Evolutionary conservation across 2,329 filamentous ascomycete species (phyloP), one percentile per base, ranked within the genome.

Genomic region (Penicillium sp.): DNA sequence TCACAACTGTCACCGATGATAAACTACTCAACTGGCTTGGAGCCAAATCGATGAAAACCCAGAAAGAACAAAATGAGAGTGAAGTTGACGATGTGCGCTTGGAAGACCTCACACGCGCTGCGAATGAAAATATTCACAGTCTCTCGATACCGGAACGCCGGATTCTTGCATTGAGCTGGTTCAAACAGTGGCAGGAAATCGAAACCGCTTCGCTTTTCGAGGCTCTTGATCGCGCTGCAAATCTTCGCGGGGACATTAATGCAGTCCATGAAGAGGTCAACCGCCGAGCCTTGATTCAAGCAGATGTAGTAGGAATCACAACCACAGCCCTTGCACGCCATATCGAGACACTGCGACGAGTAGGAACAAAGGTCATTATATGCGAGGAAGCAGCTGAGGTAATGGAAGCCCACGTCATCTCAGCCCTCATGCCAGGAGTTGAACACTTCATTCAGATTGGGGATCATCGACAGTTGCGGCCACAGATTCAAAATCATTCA

Each of bases 301-400:
- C 52, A 4, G 57, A 59, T 21, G 47, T 61, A 0, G 12, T 61
- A 2, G 57, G 59, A 7, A 42, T 59, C 29, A 61, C 59, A 2
- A 61, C 52, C 0, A 49, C 48, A 16, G 41, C 42, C 6, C 50
- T 59, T 12, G 49, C 52, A 6, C 52, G 52, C 1, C 15, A 52
- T 26, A 24, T 59, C 6, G 24, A 61, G 16, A 59, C 45, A 43
- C 6, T 61, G 0, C 59, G 52, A 3, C 46, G 51, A 1, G 0
- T 59, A 21, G 23, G 44, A 15, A 10, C 49, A 21, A 61, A 53
- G 8, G 54, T 54, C 23, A 15, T 89, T n/a, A 65, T 89, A 1
- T 86, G 82, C 33, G 86, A 89, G 64, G 86, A 89, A 61, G 86
- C 86, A 1, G 86, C 81, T 0, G 85, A 89, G 56, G 82, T 89